Base-by-base conservation (phyloP, 192 early-diverging fungal genomes). In the Rhizophlyctis rosea region DNA sequence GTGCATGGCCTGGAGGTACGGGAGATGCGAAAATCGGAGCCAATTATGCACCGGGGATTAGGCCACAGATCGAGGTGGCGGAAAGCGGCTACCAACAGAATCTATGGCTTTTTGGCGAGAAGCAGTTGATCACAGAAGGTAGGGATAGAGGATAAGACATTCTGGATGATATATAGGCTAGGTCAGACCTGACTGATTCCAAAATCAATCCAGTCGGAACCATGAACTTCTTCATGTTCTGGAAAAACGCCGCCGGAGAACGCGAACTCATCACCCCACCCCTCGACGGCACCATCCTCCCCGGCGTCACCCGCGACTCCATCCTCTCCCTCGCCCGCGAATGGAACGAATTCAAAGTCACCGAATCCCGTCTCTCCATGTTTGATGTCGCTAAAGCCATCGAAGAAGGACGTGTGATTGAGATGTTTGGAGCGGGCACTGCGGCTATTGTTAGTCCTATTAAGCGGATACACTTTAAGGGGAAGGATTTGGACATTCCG, bases 371-470 rank as follows among this genome's bases (percentile, higher is more conserved):
- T 70, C 74, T 96, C 60, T 87, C 81, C 61, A 93, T 98, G 91
- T 71, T 68, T 48, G 84, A 91, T 66, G 57, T 98, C 23, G 71
- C 79, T 33, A 74, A 88, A 60, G 91, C 92, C 31, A 65, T 85
- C 57, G 79, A 90, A 58, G 84, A 92, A 67, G 85, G 85, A 24
- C 86, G 93, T 32, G 47, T 97, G 57, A 72, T 88, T 34, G 94
- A 97, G 67, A 87, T 95, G 86, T 97, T 97, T 81, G 94, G 94
- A 59, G 81, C 92, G 18, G 95, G 95, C 49, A 98, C 95, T 50
- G 95, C 95, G 32, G 92, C 91, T 73, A 94, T 98, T 68, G 94
- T 98, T 24, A 84, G 78, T 59, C 95, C 95, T 13, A 92, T 98
- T 79, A 93, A 90, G 84, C 76, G 70, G 51, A 91, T 98, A 69